phyloP scores from a whole-genome alignment of 768 basidiomycete species.

The Xerocomellus intermedius region DNA sequence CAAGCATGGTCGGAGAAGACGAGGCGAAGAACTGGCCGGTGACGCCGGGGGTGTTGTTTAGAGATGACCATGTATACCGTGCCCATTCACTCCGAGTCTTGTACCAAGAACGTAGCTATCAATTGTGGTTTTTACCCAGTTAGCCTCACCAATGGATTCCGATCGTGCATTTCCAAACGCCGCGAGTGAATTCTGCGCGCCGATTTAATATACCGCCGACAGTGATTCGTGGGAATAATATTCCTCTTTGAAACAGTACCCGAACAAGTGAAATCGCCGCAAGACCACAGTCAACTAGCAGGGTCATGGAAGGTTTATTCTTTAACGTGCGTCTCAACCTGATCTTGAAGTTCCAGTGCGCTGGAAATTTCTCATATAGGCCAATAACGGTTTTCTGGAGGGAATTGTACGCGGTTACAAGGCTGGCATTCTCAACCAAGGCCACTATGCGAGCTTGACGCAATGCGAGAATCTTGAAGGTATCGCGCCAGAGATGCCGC shows the following conservation, averaged over 20 bases:
- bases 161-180: background rate
- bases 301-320: conserved; percentile 78
- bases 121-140: too few species aligned
- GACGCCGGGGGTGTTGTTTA: background rate
- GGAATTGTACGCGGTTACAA: conserved; percentile 91
- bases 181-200: background rate
- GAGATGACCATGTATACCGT: background rate
- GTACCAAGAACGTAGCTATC: background rate
- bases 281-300: conserved; percentile 3
- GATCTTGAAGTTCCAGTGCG: background rate
- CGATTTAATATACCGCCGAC: background rate
- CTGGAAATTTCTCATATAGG: conserved; percentile 44
- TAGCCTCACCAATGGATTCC: too few species aligned
- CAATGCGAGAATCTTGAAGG: conserved; percentile 99
- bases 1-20: background rate
- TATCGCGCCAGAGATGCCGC: conserved; percentile 31
- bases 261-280: background rate
- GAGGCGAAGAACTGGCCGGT: background rate
- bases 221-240: conserved; percentile 17
- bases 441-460: conserved; percentile 88
- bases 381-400: conserved; percentile 72
- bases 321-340: conserved; percentile 65
- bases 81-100: background rate
- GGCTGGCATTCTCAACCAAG: conserved; percentile 84
- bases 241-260: conserved; percentile 10